A percentile compares a stretch with the other conserved stretches of the same genome.
These are phyloP conservation scores for Phytophthora aleatoria DNA, from an alignment of 352 stramenopile genomes.

Conservation along the genomic window DNA sequence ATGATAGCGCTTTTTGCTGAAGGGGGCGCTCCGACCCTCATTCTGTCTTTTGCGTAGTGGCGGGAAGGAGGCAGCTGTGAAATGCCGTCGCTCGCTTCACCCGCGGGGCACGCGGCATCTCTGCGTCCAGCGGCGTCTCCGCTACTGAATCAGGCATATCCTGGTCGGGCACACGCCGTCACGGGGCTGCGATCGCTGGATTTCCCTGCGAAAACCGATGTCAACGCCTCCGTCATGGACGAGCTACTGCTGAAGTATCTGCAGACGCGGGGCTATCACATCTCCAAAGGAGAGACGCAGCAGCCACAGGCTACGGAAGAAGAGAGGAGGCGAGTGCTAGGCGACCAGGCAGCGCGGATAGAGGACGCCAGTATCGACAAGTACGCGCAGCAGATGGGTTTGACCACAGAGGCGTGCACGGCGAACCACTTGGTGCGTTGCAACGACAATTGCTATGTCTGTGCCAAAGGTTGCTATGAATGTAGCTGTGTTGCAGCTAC, in stretches of 20 bases:
- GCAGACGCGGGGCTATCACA: constrained; percentile 55
- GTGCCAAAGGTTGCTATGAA: neutral
- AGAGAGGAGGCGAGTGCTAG: constrained; percentile 39
- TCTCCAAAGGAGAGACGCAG: constrained; percentile 29
- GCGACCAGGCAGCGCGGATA: constrained; percentile 21
- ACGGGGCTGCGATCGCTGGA: constrained; percentile 9
- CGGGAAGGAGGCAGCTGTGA: constrained; percentile 1
- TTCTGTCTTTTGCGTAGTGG: constrained; percentile 34
- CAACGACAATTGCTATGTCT: constrained; percentile 2
- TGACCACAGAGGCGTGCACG: constrained; percentile 72
- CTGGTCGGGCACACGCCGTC: constrained; percentile 9
- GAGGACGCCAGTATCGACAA: constrained; percentile 50
- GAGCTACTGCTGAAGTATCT: constrained; percentile 77
- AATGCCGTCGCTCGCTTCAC: constrained; percentile 32
- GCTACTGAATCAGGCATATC: constrained; percentile 3
- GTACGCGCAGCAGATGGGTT: constrained; percentile 66
- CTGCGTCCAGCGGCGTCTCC: constrained; percentile 8
- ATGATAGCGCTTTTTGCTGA: constrained; percentile 13
- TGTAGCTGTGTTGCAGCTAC: constrained; percentile 1
- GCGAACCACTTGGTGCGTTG: constrained; percentile 73
- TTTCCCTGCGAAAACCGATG: constrained; percentile 15
- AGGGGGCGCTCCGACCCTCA: constrained; percentile 12
- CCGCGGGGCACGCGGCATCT: constrained; percentile 18
- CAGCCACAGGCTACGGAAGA: constrained; percentile 27
- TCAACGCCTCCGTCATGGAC: constrained; percentile 52